A percentile compares a stretch with the other conserved stretches of the same genome.
Evolutionary conservation across 805 yeast genomes (phyloP).

Genomic region (Starmerella sp.): DNA sequence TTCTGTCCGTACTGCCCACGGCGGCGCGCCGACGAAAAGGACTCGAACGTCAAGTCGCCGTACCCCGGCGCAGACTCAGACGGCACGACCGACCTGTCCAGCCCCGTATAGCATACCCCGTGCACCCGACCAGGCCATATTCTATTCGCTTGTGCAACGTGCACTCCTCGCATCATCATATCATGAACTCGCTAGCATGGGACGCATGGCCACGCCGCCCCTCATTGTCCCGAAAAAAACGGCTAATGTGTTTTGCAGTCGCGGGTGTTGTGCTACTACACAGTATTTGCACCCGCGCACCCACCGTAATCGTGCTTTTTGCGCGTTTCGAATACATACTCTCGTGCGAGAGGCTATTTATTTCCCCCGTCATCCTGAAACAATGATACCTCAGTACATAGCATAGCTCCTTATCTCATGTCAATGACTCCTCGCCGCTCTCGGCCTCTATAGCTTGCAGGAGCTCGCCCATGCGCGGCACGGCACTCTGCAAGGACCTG

Average conservation of each 20-base stretch:
- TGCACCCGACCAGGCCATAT: no score
- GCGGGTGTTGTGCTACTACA: no score
- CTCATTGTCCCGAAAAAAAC: no score
- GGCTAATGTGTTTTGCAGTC: no score
- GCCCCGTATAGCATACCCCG: background rate
- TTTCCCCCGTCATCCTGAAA: background rate
- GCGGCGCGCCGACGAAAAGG: constrained; percentile 9
- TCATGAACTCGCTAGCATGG: background rate
- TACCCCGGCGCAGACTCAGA: background rate
- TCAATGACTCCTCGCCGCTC: background rate
- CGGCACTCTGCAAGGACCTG: constrained; percentile 26
- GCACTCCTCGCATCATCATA: background rate
- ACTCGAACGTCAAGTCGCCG: background rate
- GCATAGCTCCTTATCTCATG: background rate
- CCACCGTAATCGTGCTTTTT: background rate
- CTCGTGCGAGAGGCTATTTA: background rate
- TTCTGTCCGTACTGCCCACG: constrained; percentile 29
- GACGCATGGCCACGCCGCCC: no score
- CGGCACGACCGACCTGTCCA: background rate
- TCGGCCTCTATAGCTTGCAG: constrained; percentile 13
- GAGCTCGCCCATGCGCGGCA: constrained; percentile 20
- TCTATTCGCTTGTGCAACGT: no score
- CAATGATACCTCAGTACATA: background rate
- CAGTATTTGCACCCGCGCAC: no score
- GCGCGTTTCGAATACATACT: background rate